Base-by-base conservation (phyloP, 2,329 filamentous ascomycete genomes). In the Torrubiellomyces zombiae region DNA sequence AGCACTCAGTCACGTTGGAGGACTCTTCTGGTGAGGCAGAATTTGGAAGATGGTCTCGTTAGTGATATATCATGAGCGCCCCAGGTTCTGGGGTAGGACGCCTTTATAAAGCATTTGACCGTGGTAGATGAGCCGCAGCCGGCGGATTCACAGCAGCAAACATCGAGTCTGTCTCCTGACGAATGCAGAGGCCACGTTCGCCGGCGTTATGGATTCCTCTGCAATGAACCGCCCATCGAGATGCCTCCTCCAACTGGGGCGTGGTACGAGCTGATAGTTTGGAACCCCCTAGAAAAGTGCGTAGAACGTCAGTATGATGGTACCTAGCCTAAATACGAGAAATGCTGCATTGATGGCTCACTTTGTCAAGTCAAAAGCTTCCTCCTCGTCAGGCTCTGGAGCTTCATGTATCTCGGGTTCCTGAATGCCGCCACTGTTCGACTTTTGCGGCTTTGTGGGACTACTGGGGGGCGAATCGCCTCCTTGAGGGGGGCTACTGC, bases 221-320 rank as follows among this genome's bases (percentile, higher is more conserved):
- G 49, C 29, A 56, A 40, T 5, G 55, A 50, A 15, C 45, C 53
- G 12, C 51, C 48, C 27, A 62, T 51, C 16, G 57, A 45, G 20
- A 58, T 43, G 4, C 59, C 58, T 21, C 53, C 48, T n/a, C 55
- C 50, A 7, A 62, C 55, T 1, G 60, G 60, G 19, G 67, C 63
- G 34, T 75, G 69, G 32, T 68, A 75, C 1, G 67, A 60, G 16
- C 67, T 64, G 25, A 75, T 75, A 33, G 63, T 73, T 42, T 74
- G 69, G 36, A 75, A 75, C 0, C 70, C 70, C 50, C 66, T 70
- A n/a, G n/a, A n/a, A n/a, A n/a, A n/a, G n/a, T n/a, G n/a, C n/a
- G n/a, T n/a, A n/a, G n/a, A n/a, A n/a, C n/a, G n/a, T n/a, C n/a
- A n/a, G n/a, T n/a, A n/a, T n/a, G n/a, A n/a, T n/a, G n/a, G n/a